These are phyloP conservation scores for Penicillium sp. DNA, from an alignment of 2,329 filamentous ascomycete genomes.

Conservation along the genomic window DNA sequence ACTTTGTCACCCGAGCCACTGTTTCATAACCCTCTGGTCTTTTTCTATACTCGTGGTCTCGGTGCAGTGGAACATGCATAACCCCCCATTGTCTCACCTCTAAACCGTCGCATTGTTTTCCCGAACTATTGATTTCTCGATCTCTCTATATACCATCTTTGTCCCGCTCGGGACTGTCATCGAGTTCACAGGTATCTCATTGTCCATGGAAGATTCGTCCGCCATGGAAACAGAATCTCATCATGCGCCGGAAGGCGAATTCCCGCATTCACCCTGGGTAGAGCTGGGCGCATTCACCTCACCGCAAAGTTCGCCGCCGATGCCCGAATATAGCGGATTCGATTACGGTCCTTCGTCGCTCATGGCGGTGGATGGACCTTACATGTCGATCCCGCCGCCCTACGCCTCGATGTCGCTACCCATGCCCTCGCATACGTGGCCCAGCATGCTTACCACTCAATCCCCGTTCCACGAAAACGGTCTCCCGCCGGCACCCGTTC, in stretches of 20 bases:
- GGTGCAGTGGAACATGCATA: conserved; percentile 48
- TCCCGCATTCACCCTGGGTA: conserved; percentile 46
- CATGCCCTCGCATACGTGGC: conserved; percentile 69
- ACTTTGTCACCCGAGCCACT: not conserved
- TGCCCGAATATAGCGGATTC: conserved; percentile 65
- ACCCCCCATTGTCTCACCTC: conserved; percentile 46
- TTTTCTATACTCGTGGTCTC: conserved; percentile 2
- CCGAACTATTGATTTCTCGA: conserved; percentile 2
- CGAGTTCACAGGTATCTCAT: not conserved
- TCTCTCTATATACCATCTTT: not conserved
- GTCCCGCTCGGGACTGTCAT: not conserved
- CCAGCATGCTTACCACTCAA: conserved; percentile 76
- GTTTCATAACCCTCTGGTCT: not conserved
- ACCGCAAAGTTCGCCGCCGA: conserved; percentile 66
- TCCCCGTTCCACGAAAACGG: conserved; percentile 61
- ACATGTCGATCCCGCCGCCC: conserved; percentile 58
- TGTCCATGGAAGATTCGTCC: conserved; percentile 45
- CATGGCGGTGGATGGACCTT: conserved; percentile 58
- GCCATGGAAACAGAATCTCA: conserved; percentile 48
- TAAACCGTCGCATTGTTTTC: conserved; percentile 32
- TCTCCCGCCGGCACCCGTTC: conserved; percentile 57
- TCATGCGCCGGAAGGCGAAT: conserved; percentile 45
- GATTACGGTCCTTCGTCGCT: conserved; percentile 64
- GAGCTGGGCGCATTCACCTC: conserved; percentile 48
- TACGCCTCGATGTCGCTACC: conserved; percentile 65